Evolutionary conservation across 257 asterid species (phyloP).

Genomic region (Solanum peruvianum): DNA sequence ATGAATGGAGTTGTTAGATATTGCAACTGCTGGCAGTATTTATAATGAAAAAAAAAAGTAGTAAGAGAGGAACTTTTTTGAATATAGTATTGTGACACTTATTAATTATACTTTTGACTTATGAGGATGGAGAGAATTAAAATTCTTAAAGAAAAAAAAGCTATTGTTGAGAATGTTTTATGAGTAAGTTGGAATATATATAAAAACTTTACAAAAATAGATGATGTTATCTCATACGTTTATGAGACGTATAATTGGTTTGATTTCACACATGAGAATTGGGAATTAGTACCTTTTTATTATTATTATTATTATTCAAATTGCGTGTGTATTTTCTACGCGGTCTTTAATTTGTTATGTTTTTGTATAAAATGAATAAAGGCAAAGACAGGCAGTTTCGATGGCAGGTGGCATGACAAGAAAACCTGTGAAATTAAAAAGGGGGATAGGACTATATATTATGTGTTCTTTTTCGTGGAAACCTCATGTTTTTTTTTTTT

Average conservation of each 20-base stretch:
- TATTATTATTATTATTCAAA: neutral
- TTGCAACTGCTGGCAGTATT: slow-evolving; percentile 7
- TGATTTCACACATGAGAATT: neutral
- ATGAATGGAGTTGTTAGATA: neutral
- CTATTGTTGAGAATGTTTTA: slow-evolving; percentile 17
- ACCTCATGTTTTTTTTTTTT: neutral
- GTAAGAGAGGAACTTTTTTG: slow-evolving; percentile 5
- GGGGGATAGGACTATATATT: neutral
- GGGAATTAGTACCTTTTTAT: too few relatives aligned
- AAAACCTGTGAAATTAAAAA: neutral
- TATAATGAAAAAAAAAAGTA: neutral
- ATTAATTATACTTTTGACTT: neutral
- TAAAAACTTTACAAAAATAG: neutral
- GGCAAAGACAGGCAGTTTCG: neutral
- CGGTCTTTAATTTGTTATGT: neutral
- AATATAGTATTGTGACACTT: slow-evolving; percentile 4
- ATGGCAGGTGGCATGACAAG: slow-evolving; percentile 10
- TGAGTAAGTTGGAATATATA: neutral
- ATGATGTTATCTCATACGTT: neutral
- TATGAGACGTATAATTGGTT: neutral
- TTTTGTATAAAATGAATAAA: neutral
- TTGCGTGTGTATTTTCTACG: neutral
- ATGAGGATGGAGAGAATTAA: neutral
- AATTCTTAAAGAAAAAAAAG: neutral
- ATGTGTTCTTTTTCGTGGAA: neutral